A percentile compares a stretch with the other conserved stretches of the same genome.
These are phyloP conservation scores for Naganishia antarctica DNA, from an alignment of 768 basidiomycete genomes.

Conservation along the genomic window DNA sequence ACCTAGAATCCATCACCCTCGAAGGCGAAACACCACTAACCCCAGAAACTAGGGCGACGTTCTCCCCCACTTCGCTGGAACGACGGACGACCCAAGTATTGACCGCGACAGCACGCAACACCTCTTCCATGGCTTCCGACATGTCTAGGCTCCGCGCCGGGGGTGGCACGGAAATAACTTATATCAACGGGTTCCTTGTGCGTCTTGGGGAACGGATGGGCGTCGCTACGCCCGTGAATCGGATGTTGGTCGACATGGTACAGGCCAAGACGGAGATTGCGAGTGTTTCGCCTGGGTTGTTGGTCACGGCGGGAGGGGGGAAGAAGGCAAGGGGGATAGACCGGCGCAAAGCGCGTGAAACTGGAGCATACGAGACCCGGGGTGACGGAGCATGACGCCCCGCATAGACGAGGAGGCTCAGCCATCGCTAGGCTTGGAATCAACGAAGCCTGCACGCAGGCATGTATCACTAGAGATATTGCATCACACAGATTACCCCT, in stretches of 20 bases:
- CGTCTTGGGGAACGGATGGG: conserved; percentile 59
- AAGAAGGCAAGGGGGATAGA: background rate
- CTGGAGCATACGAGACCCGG: no score
- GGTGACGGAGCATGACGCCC: no score
- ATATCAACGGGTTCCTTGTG: conserved; percentile 74
- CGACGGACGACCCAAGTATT: conserved; percentile 61
- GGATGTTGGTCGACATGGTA: conserved; percentile 43
- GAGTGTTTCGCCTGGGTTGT: background rate
- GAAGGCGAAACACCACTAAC: background rate
- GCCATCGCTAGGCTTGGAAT: no score
- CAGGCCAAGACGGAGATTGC: conserved; percentile 35
- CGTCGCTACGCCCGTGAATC: conserved; percentile 57
- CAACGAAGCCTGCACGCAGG: no score
- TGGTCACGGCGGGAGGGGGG: background rate
- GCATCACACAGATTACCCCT: background rate
- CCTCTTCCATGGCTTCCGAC: conserved; percentile 77
- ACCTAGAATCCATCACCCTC: conserved; percentile 36
- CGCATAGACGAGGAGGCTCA: no score
- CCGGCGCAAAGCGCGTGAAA: no score
- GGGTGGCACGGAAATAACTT: conserved; percentile 67
- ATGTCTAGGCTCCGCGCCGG: conserved; percentile 54
- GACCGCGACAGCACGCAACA: conserved; percentile 59
- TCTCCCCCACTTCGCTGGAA: conserved; percentile 53
- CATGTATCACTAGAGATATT: no score
- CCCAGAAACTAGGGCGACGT: conserved; percentile 52